Conservation (phyloP, 2,329 filamentous ascomycete species). For the Pestalotiopsis sp. region DNA sequence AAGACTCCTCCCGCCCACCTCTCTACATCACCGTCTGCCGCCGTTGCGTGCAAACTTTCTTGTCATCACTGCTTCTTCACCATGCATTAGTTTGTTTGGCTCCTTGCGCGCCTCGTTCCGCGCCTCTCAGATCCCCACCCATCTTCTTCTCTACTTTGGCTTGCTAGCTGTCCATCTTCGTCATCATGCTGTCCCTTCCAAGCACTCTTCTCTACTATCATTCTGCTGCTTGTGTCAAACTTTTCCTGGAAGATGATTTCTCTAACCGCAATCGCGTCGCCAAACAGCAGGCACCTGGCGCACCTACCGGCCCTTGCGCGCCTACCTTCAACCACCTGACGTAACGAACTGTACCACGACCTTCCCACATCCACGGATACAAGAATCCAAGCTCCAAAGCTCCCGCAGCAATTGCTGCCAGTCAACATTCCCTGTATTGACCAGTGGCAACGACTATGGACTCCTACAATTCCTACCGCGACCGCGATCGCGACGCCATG, state of each 20-base stretch:
- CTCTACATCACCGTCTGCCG: neutral
- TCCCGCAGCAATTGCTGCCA: neutral
- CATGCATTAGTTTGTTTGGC: constrained; percentile 30
- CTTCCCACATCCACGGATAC: neutral
- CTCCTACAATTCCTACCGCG: constrained; percentile 56
- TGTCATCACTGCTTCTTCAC: constrained; percentile 20
- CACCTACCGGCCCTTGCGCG: constrained; percentile 7
- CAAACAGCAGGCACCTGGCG: constrained; percentile 47
- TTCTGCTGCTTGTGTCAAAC: constrained; percentile 20
- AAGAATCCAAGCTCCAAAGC: neutral
- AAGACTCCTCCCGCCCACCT: constrained; percentile 11
- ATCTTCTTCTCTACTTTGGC: constrained; percentile 29
- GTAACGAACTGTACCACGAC: constrained; percentile 19
- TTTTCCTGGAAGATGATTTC: constrained; percentile 43
- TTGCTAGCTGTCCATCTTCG: constrained; percentile 17
- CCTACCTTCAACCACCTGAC: constrained; percentile 26
- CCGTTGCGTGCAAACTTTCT: constrained; percentile 22
- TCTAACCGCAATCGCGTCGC: constrained; percentile 59
- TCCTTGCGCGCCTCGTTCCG: constrained; percentile 25
- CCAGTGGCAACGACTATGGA: constrained; percentile 44
- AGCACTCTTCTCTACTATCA: constrained; percentile 9
- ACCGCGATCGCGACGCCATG: constrained; percentile 51
- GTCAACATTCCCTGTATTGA: neutral
- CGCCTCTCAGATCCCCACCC: constrained; percentile 24
- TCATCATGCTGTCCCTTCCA: neutral